Evolutionary conservation across 2,329 filamentous ascomycete genomes (phyloP), one percentile per base, ranked within the genome.

Genomic region (Trichoderma sp.): DNA sequence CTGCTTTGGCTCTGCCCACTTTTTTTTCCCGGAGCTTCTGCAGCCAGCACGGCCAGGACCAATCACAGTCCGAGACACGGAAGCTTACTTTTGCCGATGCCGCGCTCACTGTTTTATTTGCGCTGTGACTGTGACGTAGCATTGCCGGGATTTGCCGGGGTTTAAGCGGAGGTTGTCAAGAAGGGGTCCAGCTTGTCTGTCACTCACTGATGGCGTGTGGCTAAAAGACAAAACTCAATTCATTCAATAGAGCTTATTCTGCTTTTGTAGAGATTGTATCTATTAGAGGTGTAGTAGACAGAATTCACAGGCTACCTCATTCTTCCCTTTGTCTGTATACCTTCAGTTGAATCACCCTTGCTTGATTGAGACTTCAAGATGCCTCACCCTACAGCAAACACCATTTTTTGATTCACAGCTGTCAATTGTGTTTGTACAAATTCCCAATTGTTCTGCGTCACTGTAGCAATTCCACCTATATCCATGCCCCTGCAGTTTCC

Each of bases 61-160:
- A 77, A 74, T 74, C 73, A 75, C 36, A 68, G 66, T 36, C 13
- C 58, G 13, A 20, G 12, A 1, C 3, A 50, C 3, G 76, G 78
- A 77, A 55, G 67, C 72, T 75, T 63, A 59, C 76, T 78, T 72
- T 66, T 43, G 73, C 78, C 72, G 66, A 55, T 66, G 58, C 71
- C 72, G 64, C 26, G 64, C 63, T 57, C 23, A 30, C 28, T 30
- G 13, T n/a, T 30, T 47, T 47, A 13, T n/a, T 30, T 47, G 43
- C 1, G 20, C 39, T 39, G 55, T 71, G 68, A 66, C 68, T 39
- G 55, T 71, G 68, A 71, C 68, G 68, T 71, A 71, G 36, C n/a
- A 57, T 32, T 36, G 30, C 8, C 8, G 9, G 7, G 6, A 23
- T 57, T 32, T 20, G 34, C 68, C 61, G 68, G 7, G 2, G 15